A percentile compares a stretch with the other conserved stretches of the same genome.
Evolutionary conservation across 164 flowering plant species (phyloP).

Genomic region (Macadamia integrifolia): DNA sequence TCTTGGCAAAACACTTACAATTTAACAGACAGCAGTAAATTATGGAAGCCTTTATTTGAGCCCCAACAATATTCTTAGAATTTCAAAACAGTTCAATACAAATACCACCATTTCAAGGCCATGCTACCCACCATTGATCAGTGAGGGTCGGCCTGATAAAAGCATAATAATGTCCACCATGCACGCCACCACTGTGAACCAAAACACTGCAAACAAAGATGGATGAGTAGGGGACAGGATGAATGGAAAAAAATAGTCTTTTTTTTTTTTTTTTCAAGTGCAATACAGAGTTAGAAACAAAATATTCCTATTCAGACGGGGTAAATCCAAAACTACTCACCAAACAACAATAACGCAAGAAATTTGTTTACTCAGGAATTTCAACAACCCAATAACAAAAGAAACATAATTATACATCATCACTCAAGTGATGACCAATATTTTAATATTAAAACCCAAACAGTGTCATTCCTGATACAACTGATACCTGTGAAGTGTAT

Average conservation of each 20-base stretch:
- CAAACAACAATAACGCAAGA: background rate
- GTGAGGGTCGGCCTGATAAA: slow-evolving; percentile 45
- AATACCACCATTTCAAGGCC: background rate
- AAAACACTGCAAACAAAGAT: slow-evolving; percentile 34
- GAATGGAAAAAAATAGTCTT: background rate
- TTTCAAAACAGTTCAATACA: background rate
- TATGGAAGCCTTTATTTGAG: too few species aligned
- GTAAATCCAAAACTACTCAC: too few species aligned
- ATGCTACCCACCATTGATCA: slow-evolving; percentile 33
- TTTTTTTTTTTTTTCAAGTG: too few species aligned
- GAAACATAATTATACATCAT: background rate
- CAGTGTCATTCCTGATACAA: background rate
- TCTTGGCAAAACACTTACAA: too few species aligned
- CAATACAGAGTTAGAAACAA: too few species aligned
- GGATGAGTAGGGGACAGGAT: background rate
- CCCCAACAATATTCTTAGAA: background rate
- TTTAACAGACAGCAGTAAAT: too few species aligned
- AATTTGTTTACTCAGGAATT: background rate
- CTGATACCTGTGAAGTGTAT: slow-evolving; percentile 56
- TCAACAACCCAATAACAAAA: background rate
- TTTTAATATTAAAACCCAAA: background rate
- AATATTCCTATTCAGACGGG: too few species aligned
- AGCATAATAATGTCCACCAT: slow-evolving; percentile 48
- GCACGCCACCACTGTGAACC: slow-evolving; percentile 51
- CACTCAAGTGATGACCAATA: background rate